Percentiles rank a stretch among this genome's conserved stretches.
phyloP scores from a whole-genome alignment of 2,329 filamentous ascomycete genomes.

The Fusarium lyarnte region DNA sequence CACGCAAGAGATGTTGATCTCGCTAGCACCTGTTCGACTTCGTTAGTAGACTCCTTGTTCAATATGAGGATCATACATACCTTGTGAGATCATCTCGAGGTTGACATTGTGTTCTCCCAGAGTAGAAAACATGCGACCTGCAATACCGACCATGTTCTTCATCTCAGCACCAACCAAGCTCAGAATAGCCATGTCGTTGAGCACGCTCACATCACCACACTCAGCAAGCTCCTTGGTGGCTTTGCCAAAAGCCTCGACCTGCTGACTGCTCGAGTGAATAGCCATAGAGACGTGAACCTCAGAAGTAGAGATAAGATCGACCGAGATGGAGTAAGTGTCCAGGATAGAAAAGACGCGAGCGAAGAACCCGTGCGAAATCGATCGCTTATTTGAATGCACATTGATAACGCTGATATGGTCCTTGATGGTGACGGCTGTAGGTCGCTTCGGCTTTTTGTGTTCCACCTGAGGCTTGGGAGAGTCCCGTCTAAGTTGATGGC shows the following conservation, averaged over 20 bases:
- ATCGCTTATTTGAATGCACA: slow-evolving; percentile 96
- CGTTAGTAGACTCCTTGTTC: not conserved
- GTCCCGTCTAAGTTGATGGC: slow-evolving; percentile 67
- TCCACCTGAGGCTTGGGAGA: slow-evolving; percentile 49
- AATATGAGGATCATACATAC: slow-evolving; percentile 57
- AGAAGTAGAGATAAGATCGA: slow-evolving; percentile 94
- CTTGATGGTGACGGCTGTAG: slow-evolving; percentile 95
- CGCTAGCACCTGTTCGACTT: slow-evolving; percentile 79
- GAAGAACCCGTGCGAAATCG: slow-evolving; percentile 95
- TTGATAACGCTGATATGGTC: slow-evolving; percentile 97
- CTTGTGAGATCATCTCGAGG: slow-evolving; percentile 99
- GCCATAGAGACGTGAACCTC: slow-evolving; percentile 99
- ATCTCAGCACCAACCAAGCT: slow-evolving; percentile 94
- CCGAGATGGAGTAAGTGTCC: slow-evolving; percentile 85
- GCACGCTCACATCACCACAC: slow-evolving; percentile 89
- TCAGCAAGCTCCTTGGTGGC: slow-evolving; percentile 78
- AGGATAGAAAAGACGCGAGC: slow-evolving; percentile 93
- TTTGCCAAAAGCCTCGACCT: slow-evolving; percentile 69
- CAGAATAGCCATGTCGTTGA: slow-evolving; percentile 93
- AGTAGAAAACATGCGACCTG: slow-evolving; percentile 93
- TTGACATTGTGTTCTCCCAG: slow-evolving; percentile 94
- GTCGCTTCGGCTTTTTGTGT: slow-evolving; percentile 72
- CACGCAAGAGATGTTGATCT: slow-evolving; percentile 99
- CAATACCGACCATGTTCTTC: slow-evolving; percentile 97
- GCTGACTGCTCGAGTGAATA: slow-evolving; percentile 80